Conservation (phyloP, 352 stramenopile genomes). For the Pythium aristosporum region DNA sequence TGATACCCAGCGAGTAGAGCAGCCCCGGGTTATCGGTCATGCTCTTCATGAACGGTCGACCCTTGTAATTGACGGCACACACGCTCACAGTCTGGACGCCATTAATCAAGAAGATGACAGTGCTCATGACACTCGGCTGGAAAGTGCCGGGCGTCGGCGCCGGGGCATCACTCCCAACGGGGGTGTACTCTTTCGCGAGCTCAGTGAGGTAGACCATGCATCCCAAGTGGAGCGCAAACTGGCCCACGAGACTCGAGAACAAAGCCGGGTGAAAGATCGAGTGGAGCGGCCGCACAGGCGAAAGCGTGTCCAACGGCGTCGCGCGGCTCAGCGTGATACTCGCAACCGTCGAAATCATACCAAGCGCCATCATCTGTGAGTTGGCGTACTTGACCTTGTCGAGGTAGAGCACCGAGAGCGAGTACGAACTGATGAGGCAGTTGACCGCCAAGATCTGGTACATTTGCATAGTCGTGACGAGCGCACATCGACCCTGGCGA, state of each 20-base stretch:
- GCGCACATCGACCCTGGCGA: constrained; percentile 96
- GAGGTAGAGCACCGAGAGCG: constrained; percentile 97
- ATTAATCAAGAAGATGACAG: constrained; percentile 97
- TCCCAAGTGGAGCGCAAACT: constrained; percentile 95
- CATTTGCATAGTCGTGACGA: constrained; percentile 99
- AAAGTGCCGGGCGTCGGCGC: constrained; percentile 90
- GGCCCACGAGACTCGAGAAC: constrained; percentile 93
- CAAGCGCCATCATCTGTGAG: constrained; percentile 91
- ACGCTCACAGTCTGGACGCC: constrained; percentile 95
- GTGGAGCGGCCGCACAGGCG: constrained; percentile 89
- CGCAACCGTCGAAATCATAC: constrained; percentile 85
- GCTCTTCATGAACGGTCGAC: constrained; percentile 98
- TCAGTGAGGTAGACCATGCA: constrained; percentile 93
- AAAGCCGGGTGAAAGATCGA: constrained; percentile 95
- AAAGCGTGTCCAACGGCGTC: constrained; percentile 94
- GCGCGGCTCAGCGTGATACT: constrained; percentile 88
- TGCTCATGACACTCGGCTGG: constrained; percentile 98
- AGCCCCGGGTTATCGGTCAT: constrained; percentile 96
- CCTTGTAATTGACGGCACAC: constrained; percentile 99
- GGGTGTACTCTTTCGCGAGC: constrained; percentile 89
- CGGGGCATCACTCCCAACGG: constrained; percentile 65
- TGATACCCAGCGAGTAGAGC: constrained; percentile 89
- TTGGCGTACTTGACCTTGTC: constrained; percentile 99
- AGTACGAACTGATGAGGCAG: constrained; percentile 98
- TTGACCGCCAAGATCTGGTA: constrained; percentile 99